Conservation (phyloP, 75 land plant species). For the Sequoia sempervirens region DNA sequence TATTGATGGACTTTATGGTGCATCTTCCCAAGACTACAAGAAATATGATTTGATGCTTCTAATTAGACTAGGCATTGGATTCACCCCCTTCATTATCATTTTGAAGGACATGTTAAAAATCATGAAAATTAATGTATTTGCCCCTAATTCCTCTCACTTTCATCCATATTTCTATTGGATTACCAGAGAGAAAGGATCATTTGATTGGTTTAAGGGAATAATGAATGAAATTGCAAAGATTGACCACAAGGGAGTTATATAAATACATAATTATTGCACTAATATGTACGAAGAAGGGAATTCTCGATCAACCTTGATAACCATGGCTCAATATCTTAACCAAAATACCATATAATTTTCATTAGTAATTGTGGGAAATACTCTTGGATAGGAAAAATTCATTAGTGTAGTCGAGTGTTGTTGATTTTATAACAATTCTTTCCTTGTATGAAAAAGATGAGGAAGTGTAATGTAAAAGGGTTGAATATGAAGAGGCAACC, state of each 20-base stretch:
- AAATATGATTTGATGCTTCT: constrained; percentile 19
- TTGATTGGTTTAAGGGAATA: constrained; percentile 86
- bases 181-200: constrained; percentile 78
- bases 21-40: constrained; percentile 17
- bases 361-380: no score
- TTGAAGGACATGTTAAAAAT: constrained; percentile 8
- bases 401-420: no score
- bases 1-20: constrained; percentile 21
- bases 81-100: constrained; percentile 21
- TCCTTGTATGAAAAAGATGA: no score
- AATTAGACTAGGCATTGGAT: constrained; percentile 13
- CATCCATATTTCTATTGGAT: constrained; percentile 87
- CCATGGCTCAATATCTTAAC: constrained; percentile 70
- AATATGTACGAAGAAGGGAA: constrained; percentile 74
- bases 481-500: no score
- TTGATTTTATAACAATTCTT: no score
- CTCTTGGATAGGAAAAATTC: no score
- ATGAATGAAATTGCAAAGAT: constrained; percentile 72
- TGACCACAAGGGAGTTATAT: constrained; percentile 56
- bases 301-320: constrained; percentile 55
- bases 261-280: constrained; percentile 67
- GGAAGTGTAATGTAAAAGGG: no score
- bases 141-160: constrained; percentile 15
- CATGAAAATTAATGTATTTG: not conserved
- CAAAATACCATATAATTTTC: constrained; percentile 6